phyloP scores from a whole-genome alignment of 2,329 filamentous ascomycete species.

The Cladosporium cucumerinum region DNA sequence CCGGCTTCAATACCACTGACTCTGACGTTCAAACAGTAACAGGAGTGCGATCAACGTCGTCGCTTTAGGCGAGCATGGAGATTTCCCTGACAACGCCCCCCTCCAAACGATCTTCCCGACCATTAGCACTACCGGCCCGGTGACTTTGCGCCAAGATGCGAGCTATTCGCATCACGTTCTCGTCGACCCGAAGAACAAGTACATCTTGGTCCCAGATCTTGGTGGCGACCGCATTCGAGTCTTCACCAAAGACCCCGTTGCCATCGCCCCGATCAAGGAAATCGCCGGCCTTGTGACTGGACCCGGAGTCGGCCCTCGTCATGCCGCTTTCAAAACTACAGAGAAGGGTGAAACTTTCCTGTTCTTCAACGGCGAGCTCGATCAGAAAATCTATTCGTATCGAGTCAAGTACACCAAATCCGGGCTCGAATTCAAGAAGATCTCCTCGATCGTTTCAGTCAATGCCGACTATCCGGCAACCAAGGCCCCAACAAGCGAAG shows the following conservation, averaged over 20 bases:
- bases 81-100: not conserved
- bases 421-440: not conserved
- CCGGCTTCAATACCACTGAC: not conserved
- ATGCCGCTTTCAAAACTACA: not conserved
- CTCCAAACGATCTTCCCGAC: not conserved
- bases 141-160: not conserved
- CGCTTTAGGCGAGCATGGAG: not conserved
- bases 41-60: not conserved
- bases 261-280: not conserved
- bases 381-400: not conserved
- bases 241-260: not conserved
- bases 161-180: not conserved
- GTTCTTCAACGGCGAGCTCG: not conserved
- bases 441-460: not conserved
- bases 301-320: not conserved
- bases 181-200: not conserved
- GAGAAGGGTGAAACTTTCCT: not conserved
- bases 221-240: not conserved
- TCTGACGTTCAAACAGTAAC: not conserved
- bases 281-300: not conserved
- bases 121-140: not conserved
- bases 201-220: not conserved
- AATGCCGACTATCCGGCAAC: not conserved
- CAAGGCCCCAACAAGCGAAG: not conserved
- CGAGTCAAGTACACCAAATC: not conserved